A percentile compares a stretch with the other conserved stretches of the same genome.
These are phyloP conservation scores for Lasiodiplodia gonubiensis DNA, from an alignment of 2,329 filamentous ascomycete species.

Conservation along the genomic window DNA sequence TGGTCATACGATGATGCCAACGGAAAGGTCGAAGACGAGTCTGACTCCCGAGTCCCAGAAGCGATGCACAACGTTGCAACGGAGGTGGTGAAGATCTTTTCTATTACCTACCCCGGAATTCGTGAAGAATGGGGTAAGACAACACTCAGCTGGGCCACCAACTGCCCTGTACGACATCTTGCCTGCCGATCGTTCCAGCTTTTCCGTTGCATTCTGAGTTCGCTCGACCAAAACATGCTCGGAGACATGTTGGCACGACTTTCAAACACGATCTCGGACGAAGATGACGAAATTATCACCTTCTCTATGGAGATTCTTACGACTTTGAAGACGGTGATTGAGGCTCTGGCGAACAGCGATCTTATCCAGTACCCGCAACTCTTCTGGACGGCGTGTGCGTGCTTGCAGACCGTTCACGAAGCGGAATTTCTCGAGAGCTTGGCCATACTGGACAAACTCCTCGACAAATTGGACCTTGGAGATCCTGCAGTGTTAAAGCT, in stretches of 20 bases:
- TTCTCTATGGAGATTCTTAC: slow-evolving; percentile 98
- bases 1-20: slow-evolving; percentile 97
- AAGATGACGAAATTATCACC: slow-evolving; percentile 89
- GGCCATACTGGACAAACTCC: slow-evolving; percentile 85
- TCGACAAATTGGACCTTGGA: slow-evolving; percentile 82
- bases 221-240: slow-evolving; percentile 89
- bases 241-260: slow-evolving; percentile 94
- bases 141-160: slow-evolving; percentile 93
- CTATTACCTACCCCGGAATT: slow-evolving; percentile 80
- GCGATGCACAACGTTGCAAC: slow-evolving; percentile 86
- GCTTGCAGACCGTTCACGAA: slow-evolving; percentile 95
- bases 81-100: slow-evolving; percentile 84
- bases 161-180: slow-evolving; percentile 91
- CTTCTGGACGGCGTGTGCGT: slow-evolving; percentile 98
- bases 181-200: slow-evolving; percentile 98
- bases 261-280: slow-evolving; percentile 96
- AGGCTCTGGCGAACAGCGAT: slow-evolving; percentile 78
- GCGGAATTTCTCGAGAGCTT: slow-evolving; percentile 90
- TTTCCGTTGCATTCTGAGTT: slow-evolving; percentile 90
- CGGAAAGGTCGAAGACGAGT: slow-evolving; percentile 71
- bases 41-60: slow-evolving; percentile 79
- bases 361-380: slow-evolving; percentile 90
- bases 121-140: slow-evolving; percentile 91
- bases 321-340: slow-evolving; percentile 88
- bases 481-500: slow-evolving; percentile 71